These are phyloP conservation scores for Plenodomus biglobosus DNA, from an alignment of 2,329 filamentous ascomycete species.

Conservation along the genomic window DNA sequence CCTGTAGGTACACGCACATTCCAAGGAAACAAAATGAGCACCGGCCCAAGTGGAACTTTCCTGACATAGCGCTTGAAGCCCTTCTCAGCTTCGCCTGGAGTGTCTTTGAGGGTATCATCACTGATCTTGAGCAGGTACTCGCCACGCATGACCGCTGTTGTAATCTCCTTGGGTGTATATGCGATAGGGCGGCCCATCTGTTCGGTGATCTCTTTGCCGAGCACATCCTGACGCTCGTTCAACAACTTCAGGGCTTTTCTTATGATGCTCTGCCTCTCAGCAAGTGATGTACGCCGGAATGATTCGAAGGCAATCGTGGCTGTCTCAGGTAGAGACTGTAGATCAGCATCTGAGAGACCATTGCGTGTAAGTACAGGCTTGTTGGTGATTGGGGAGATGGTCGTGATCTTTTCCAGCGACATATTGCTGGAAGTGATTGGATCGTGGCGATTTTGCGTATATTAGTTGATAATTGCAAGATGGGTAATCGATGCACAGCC, in stretches of 20 bases:
- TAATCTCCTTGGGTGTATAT: slow-evolving; percentile 80
- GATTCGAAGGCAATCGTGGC: slow-evolving; percentile 74
- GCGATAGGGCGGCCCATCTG: slow-evolving; percentile 95
- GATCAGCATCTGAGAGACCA: slow-evolving; percentile 69
- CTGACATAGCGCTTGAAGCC: slow-evolving; percentile 90
- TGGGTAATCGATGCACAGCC: slow-evolving; percentile 10
- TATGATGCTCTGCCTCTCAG: slow-evolving; percentile 77
- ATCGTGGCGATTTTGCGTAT: slow-evolving; percentile 10
- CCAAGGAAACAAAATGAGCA: slow-evolving; percentile 91
- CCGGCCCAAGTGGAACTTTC: slow-evolving; percentile 84
- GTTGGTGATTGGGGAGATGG: slow-evolving; percentile 89
- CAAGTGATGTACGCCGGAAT: slow-evolving; percentile 73
- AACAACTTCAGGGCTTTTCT: slow-evolving; percentile 75
- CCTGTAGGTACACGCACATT: slow-evolving; percentile 66
- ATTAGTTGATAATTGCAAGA: slow-evolving; percentile 18
- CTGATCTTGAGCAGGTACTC: slow-evolving; percentile 86
- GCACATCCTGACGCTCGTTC: slow-evolving; percentile 69
- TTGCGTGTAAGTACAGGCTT: slow-evolving; percentile 78
- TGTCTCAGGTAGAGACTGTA: slow-evolving; percentile 69
- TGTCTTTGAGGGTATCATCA: slow-evolving; percentile 75
- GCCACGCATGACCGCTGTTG: slow-evolving; percentile 80
- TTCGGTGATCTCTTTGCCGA: slow-evolving; percentile 82
- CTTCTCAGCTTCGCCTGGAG: slow-evolving; percentile 77
- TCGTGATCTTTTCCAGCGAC: slow-evolving; percentile 64
- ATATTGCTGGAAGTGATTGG: slow-evolving; percentile 39